Evolutionary conservation across 2,329 filamentous ascomycete species (phyloP).

Genomic region (Phialemoniopsis sp.): DNA sequence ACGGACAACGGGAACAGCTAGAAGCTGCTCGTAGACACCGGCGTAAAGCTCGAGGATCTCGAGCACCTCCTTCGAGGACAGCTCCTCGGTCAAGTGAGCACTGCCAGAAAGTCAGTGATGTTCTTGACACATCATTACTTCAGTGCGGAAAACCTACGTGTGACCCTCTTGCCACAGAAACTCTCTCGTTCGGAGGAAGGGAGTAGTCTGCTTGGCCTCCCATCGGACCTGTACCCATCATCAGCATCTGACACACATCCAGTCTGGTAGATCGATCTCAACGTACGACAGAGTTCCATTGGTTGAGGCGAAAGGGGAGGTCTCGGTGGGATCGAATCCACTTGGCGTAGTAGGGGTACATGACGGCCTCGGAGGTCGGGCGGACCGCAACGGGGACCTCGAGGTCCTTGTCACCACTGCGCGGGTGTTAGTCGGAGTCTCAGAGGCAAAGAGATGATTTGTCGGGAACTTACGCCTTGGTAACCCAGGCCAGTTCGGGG

Average conservation of each 20-base stretch:
- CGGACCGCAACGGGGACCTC: slow-evolving; percentile 72
- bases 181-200: slow-evolving; percentile 87
- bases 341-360: slow-evolving; percentile 94
- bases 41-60: slow-evolving; percentile 94
- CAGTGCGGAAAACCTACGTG: slow-evolving; percentile 24
- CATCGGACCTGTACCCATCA: slow-evolving; percentile 60
- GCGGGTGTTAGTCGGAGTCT: slow-evolving; percentile 11
- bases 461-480: slow-evolving; percentile 64
- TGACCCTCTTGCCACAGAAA: slow-evolving; percentile 99
- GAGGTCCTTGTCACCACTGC: slow-evolving; percentile 83
- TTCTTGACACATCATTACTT: no score
- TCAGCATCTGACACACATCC: neutral
- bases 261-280: neutral
- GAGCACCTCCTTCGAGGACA: slow-evolving; percentile 79
- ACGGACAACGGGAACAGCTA: slow-evolving; percentile 91
- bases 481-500: slow-evolving; percentile 86
- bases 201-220: slow-evolving; percentile 92
- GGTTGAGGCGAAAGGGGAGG: slow-evolving; percentile 88
- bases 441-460: no score
- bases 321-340: slow-evolving; percentile 97
- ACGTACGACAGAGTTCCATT: slow-evolving; percentile 79
- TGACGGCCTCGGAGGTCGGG: slow-evolving; percentile 71
- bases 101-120: slow-evolving; percentile 33
- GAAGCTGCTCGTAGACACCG: slow-evolving; percentile 84
- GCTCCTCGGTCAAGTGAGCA: slow-evolving; percentile 80